phyloP scores from a whole-genome alignment of 2,329 filamentous ascomycete species.

The Apiospora pterosperma region DNA sequence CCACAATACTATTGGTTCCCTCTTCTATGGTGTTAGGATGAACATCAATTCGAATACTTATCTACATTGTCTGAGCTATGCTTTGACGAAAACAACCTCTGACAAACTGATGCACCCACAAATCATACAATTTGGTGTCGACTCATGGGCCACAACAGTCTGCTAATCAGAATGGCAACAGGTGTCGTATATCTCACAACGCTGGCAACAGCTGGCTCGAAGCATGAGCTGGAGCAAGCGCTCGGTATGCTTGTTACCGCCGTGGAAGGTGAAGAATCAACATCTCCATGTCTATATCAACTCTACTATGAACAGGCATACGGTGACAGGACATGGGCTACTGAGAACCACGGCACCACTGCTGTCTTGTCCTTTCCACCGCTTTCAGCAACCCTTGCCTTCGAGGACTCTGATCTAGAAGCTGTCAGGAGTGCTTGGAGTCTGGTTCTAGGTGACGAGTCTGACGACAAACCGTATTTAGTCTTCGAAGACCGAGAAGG shows the following conservation, averaged over 20 bases:
- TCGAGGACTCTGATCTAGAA: constrained; percentile 68
- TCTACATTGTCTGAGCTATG: constrained; percentile 99
- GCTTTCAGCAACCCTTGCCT: constrained; percentile 62
- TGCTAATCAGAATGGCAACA: constrained; percentile 9
- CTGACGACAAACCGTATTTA: constrained; percentile 61
- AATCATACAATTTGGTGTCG: constrained; percentile 15
- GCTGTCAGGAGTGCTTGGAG: constrained; percentile 70
- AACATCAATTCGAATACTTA: constrained; percentile 89
- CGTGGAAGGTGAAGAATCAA: constrained; percentile 8
- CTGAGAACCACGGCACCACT: constrained; percentile 32
- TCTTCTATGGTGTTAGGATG: constrained; percentile 68
- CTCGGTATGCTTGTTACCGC: constrained; percentile 19
- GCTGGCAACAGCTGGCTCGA: constrained; percentile 29
- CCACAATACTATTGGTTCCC: constrained; percentile 10
- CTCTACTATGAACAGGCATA: constrained; percentile 53
- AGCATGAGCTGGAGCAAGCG: constrained; percentile 20
- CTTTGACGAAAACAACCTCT: constrained; percentile 84
- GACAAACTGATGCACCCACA: constrained; percentile 75
- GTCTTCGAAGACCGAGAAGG: constrained; percentile 73
- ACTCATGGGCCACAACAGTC: neutral
- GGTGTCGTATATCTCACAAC: constrained; percentile 39
- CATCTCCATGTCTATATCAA: constrained; percentile 41
- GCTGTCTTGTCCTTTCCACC: constrained; percentile 54
- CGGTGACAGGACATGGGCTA: constrained; percentile 19
- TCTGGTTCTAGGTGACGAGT: constrained; percentile 51